Evolutionary conservation across 78 protist genomes (phyloP), one percentile per base, ranked within the genome.

Genomic region (Dictyostelium citrinum): DNA sequence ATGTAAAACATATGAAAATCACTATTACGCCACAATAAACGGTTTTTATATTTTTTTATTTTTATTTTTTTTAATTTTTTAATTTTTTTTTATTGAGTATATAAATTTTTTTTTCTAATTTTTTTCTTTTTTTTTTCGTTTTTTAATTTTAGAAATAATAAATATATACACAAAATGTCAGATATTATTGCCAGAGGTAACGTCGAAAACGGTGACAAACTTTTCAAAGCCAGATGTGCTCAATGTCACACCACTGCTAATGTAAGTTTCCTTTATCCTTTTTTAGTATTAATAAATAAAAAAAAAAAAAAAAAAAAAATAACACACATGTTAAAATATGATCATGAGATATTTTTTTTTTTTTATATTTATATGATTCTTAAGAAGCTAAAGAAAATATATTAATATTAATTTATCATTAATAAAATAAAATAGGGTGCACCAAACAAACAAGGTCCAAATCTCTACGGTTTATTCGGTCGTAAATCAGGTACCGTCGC

Each of bases 191-290:
- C 70, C 5, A 60, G 31, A 85, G 93, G 93, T 43, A 86, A 78
- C 84, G 90, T 82, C n/a, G 95, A 45, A 55, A 84, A 80, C 90
- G 95, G 95, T 68, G 95, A 83, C 31, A 91, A 82, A 68, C 58
- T 82, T 31, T 91, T 83, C 45, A 39, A 77, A 45, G 91, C 96
- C 22, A 83, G 96, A 51, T 97, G 98, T 80, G 96, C 97, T 27
- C 98, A 96, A 85, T 97, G 98, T 95, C 98, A 97, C 98, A 91
- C 96, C 70, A 75, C 76, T 16, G 85, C 86, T 61, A 39, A 86
- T 79, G 96, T 93, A 78, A 43, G 90, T 17, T 71, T 16, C 0
- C 5, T 24, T 64, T 41, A 43, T 35, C 5, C 43, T 75, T 29
- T 75, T n/a, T n/a, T n/a, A n/a, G n/a, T n/a, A n/a, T n/a, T n/a